Percentiles rank a stretch among this genome's conserved stretches.
These are phyloP conservation scores for Dryas alaskensis DNA, from an alignment of 306 rosid genomes.

Conservation along the genomic window DNA sequence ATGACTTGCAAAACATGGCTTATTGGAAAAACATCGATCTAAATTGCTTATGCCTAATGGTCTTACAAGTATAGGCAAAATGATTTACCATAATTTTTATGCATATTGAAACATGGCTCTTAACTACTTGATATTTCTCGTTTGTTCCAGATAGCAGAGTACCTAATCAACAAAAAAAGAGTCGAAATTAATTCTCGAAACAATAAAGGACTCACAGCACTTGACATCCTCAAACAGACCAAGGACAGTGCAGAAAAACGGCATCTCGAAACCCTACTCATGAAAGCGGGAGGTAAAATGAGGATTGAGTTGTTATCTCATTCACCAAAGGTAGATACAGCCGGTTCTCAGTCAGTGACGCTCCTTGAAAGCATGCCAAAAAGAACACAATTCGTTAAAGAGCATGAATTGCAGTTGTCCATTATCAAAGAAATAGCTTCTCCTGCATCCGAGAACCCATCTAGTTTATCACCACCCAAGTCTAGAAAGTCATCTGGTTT, in stretches of 20 bases:
- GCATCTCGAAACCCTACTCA: conserved; percentile 33
- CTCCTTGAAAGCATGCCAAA: conserved; percentile 9
- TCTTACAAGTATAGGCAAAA: no score
- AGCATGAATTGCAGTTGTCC: conserved; percentile 17
- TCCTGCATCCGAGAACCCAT: not conserved
- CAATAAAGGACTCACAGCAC: conserved; percentile 56
- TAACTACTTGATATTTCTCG: not conserved
- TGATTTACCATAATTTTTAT: no score
- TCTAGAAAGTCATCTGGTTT: conserved; percentile 21
- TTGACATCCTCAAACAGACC: conserved; percentile 55
- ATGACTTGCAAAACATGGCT: no score
- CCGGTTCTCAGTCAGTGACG: not conserved
- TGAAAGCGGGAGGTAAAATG: conserved; percentile 49
- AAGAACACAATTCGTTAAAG: conserved; percentile 3
- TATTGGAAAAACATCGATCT: no score
- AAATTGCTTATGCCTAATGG: no score
- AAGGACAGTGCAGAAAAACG: conserved; percentile 40
- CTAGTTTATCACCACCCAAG: conserved; percentile 26
- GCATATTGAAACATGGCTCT: not conserved
- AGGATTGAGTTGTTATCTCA: conserved; percentile 34
- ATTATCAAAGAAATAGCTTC: conserved; percentile 6
- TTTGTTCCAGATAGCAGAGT: conserved; percentile 56
- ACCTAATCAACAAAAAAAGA: conserved; percentile 49
- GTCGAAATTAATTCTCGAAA: conserved; percentile 52
- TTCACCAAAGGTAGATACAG: conserved; percentile 25